Base-by-base conservation (phyloP, 2,329 filamentous ascomycete species). In the Gaeumannomyces tritici region DNA sequence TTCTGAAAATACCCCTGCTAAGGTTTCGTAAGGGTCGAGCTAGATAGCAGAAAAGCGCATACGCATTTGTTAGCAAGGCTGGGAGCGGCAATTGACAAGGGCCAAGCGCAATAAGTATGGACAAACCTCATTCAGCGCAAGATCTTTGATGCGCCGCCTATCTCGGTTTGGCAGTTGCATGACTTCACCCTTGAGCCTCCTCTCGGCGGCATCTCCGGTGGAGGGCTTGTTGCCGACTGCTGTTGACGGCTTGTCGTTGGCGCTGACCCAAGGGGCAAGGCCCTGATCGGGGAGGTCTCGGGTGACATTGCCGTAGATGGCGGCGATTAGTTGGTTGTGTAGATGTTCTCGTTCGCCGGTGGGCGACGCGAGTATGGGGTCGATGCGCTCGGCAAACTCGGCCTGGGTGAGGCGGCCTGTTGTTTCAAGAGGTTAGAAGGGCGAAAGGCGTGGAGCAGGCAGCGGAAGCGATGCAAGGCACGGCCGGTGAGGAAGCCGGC, bases 101-200 rank as follows among this genome's bases (percentile, higher is more conserved):
- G 8, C 57, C 26, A 27, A 15, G 24, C 24, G 33, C 31, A 8
- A 9, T 57, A 51, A 51, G 28, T 63, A 55, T 51, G 56, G 31
- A 29, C 62, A 65, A 67, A 88, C 85, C 67, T 88, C 84, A 67
- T 87, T 87, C 28, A 81, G 79, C 27, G 74, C 76, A 42, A 89
- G 73, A 66, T 89, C 86, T 68, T 89, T 89, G 69, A 89, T 83
- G 63, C 86, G 80, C 73, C 86, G 78, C 66, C 87, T 79, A 69
- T 89, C 86, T 67, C 85, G 79, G 63, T 79, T 84, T n/a, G 84
- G 86, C 57, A 89, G 77, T 69, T 87, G 84, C 87, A 89, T 89
- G 64, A 89, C 84, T 70, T 89, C 85, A 67, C 82, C 84, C 75
- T 89, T 89, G 59, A 89, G 72, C 67, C 81, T 80, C 68, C 85